These are phyloP conservation scores for cucumber (Cucumis sativus) DNA, from an alignment of 306 rosid species.

Conservation along the genomic window Cucumber_9930_V3 NC_026660.2:3161001-3161500, in stretches of 20 bases:
- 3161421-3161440: background rate
- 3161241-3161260: slow-evolving; percentile 84
- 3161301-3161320: slow-evolving; percentile 85
- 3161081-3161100: slow-evolving; percentile 95
- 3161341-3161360: slow-evolving; percentile 61
- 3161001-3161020: slow-evolving; percentile 31
- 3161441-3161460: slow-evolving; percentile 6
- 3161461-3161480: background rate
- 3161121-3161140: slow-evolving; percentile 94
- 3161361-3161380: slow-evolving; percentile 76
- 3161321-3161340: slow-evolving; percentile 48
- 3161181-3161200: background rate
- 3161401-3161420: background rate
- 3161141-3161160: slow-evolving; percentile 64
- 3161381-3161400: slow-evolving; percentile 18
- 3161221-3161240: slow-evolving; percentile 30
- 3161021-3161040: slow-evolving; percentile 79
- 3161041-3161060: slow-evolving; percentile 84
- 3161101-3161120: slow-evolving; percentile 77
- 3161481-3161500: background rate
- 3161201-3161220: background rate
- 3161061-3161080: slow-evolving; percentile 96
- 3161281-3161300: slow-evolving; percentile 69
- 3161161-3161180: background rate
- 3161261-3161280: slow-evolving; percentile 90